A percentile compares a stretch with the other conserved stretches of the same genome.
Conservation (phyloP, 2,329 filamentous ascomycete genomes). For the Pseudogymnoascus sp. region DNA sequence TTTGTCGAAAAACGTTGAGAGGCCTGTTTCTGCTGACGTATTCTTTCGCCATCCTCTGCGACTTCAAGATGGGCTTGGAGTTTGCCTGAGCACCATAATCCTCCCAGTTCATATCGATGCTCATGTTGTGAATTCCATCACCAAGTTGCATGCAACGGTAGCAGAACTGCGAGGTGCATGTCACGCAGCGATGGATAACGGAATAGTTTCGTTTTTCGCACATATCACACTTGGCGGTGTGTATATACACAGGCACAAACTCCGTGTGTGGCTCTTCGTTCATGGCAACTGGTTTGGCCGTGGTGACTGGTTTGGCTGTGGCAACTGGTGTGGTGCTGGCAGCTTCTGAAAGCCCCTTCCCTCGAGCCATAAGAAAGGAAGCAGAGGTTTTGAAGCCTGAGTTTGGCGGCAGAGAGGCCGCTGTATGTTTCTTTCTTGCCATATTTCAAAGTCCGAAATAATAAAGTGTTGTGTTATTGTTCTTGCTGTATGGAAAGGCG, state of each 20-base stretch:
- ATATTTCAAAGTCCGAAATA: neutral
- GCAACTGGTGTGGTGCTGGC: neutral
- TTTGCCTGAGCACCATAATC: neutral
- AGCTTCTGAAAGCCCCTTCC: neutral
- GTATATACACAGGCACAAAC: neutral
- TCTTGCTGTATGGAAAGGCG: neutral
- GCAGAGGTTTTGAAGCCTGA: neutral
- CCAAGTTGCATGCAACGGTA: neutral
- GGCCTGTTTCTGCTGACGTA: neutral
- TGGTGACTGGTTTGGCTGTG: neutral
- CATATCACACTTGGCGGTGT: conserved; percentile 8
- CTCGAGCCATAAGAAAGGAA: neutral
- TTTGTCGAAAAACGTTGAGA: neutral
- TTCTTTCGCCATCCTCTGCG: neutral
- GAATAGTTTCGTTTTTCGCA: neutral
- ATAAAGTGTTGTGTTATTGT: neutral
- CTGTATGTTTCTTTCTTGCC: neutral
- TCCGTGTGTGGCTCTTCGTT: neutral
- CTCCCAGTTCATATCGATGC: neutral
- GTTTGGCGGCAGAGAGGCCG: neutral
- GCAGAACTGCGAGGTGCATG: neutral
- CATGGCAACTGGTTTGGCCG: neutral
- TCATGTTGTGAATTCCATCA: neutral
- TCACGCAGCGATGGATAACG: conserved; percentile 2
- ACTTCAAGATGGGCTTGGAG: neutral